Conservation (phyloP, 2,329 filamentous ascomycete genomes). For the Epichloe brachyelytri region DNA sequence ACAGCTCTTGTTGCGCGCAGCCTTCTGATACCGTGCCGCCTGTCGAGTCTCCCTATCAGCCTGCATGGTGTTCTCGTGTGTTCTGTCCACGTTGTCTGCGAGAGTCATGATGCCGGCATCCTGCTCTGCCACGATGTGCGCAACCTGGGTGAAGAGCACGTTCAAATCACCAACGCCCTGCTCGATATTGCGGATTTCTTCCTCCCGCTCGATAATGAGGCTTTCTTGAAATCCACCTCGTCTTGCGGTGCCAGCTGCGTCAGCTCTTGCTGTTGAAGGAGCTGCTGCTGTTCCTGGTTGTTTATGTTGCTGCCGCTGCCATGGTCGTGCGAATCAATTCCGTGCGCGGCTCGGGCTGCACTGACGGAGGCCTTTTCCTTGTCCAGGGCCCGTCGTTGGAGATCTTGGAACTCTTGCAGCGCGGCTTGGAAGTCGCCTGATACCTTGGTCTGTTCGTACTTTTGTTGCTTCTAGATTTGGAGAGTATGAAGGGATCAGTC, state of each 20-base stretch:
- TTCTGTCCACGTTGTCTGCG: slow-evolving; percentile 73
- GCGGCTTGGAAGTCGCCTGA: slow-evolving; percentile 85
- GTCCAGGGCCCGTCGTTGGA: slow-evolving; percentile 84
- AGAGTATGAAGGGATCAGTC: neutral
- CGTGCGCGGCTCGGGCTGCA: slow-evolving; percentile 69
- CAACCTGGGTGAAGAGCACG: slow-evolving; percentile 94
- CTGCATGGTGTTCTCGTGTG: slow-evolving; percentile 67
- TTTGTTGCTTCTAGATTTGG: slow-evolving; percentile 79
- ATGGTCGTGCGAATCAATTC: slow-evolving; percentile 30
- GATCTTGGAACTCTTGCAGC: slow-evolving; percentile 77
- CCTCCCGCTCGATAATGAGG: slow-evolving; percentile 88
- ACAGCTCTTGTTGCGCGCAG: slow-evolving; percentile 86
- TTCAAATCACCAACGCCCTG: slow-evolving; percentile 92
- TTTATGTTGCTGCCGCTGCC: slow-evolving; percentile 14
- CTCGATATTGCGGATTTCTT: slow-evolving; percentile 95
- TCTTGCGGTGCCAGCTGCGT: slow-evolving; percentile 76
- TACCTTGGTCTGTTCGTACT: slow-evolving; percentile 91
- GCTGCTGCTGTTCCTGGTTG: slow-evolving; percentile 28
- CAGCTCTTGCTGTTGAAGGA: slow-evolving; percentile 56
- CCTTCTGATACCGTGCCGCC: slow-evolving; percentile 87
- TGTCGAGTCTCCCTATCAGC: slow-evolving; percentile 77
- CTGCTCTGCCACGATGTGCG: slow-evolving; percentile 91
- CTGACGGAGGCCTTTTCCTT: slow-evolving; percentile 81
- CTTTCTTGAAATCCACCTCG: slow-evolving; percentile 97
- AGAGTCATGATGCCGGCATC: slow-evolving; percentile 79